These are phyloP conservation scores for Lanzia echinophila DNA, from an alignment of 2,329 filamentous ascomycete genomes.

Conservation along the genomic window DNA sequence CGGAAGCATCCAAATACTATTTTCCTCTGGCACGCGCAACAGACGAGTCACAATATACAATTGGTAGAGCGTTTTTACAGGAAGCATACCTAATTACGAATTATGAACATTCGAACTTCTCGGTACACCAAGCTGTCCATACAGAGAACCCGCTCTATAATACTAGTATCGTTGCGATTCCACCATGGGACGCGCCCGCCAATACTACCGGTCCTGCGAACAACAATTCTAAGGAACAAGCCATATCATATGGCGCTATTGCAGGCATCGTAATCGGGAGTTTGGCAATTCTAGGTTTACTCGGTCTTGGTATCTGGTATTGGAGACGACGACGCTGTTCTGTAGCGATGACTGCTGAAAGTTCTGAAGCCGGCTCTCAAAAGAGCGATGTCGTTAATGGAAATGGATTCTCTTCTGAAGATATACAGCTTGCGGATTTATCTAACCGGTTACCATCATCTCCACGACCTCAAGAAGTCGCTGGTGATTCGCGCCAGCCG, in stretches of 20 bases:
- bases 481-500: conserved; percentile 44
- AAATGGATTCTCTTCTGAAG: not conserved
- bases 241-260: conserved; percentile 19
- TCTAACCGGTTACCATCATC: not conserved
- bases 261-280: conserved; percentile 22
- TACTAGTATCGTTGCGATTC: conserved; percentile 21
- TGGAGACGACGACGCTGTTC: conserved; percentile 21
- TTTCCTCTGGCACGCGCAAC: conserved; percentile 28
- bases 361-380: not conserved
- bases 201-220: not conserved
- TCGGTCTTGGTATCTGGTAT: conserved; percentile 3
- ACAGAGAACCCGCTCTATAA: conserved; percentile 20
- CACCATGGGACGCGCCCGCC: not conserved
- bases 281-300: conserved; percentile 10
- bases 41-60: conserved; percentile 28
- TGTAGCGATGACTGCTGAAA: not conserved
- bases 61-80: conserved; percentile 31
- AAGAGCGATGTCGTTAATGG: not conserved
- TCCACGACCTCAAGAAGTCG: conserved; percentile 42
- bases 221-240: not conserved
- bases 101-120: conserved; percentile 30
- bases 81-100: conserved; percentile 32
- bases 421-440: conserved; percentile 40
- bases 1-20: conserved; percentile 33
- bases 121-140: conserved; percentile 29